phyloP scores from a whole-genome alignment of 805 yeast genomes.

The Metschnikowia santaceciliae region DNA sequence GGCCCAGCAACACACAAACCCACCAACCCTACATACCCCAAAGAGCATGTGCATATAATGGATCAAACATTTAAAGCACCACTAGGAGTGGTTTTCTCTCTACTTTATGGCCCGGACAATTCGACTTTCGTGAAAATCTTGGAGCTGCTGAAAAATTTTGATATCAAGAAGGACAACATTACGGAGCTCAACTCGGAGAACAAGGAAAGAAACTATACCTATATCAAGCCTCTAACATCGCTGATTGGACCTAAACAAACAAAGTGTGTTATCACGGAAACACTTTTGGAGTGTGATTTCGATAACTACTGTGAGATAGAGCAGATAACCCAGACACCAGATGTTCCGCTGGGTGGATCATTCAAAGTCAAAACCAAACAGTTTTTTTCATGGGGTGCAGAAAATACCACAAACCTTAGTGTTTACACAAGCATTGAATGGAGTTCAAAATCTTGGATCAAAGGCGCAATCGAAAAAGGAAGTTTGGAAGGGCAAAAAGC shows the following conservation, averaged over 20 bases:
- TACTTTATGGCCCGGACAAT: slow-evolving; percentile 63
- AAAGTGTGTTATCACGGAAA: slow-evolving; percentile 55
- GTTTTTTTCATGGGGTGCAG: slow-evolving; percentile 68
- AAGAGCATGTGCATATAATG: slow-evolving; percentile 41
- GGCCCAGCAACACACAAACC: slow-evolving; percentile 68
- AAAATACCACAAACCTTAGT: slow-evolving; percentile 55
- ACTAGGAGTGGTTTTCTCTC: slow-evolving; percentile 65
- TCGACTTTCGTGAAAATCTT: slow-evolving; percentile 37
- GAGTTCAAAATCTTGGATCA: slow-evolving; percentile 92
- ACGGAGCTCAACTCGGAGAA: slow-evolving; percentile 37
- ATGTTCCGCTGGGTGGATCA: slow-evolving; percentile 90
- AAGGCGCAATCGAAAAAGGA: slow-evolving; percentile 81
- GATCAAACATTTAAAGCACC: slow-evolving; percentile 62
- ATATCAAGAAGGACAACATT: slow-evolving; percentile 21
- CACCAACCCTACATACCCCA: slow-evolving; percentile 45
- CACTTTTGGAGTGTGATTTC: slow-evolving; percentile 55
- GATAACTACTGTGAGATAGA: slow-evolving; percentile 55
- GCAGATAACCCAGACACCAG: slow-evolving; percentile 74
- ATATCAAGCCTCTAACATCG: slow-evolving; percentile 70
- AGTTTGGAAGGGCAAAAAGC: slow-evolving; percentile 72
- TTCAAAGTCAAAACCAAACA: slow-evolving; percentile 74
- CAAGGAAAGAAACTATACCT: slow-evolving; percentile 53
- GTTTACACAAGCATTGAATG: slow-evolving; percentile 74
- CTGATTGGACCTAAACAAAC: slow-evolving; percentile 95
- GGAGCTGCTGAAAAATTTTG: slow-evolving; percentile 28